A percentile compares a stretch with the other conserved stretches of the same genome.
These are phyloP conservation scores for Calophaca sinica DNA, from an alignment of 306 rosid species.

Conservation along the genomic window DNA sequence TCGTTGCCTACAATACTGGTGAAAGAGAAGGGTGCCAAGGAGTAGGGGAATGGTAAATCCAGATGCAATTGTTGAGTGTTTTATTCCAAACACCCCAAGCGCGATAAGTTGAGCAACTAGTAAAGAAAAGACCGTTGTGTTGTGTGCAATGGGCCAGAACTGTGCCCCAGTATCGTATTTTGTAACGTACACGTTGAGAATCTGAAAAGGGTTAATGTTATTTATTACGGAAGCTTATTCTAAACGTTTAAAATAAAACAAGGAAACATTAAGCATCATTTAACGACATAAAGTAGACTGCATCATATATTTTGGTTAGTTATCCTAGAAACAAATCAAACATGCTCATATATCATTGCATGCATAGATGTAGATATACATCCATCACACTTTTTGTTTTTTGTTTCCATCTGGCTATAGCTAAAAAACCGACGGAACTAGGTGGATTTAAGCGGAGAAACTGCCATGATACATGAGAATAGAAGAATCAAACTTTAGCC, in stretches of 20 bases:
- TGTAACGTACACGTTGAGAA: conserved; percentile 77
- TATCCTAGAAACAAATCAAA: conserved; percentile 34
- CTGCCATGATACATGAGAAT: too few relatives aligned
- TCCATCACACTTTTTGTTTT: neutral
- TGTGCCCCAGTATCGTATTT: conserved; percentile 82
- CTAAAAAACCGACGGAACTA: conserved; percentile 6
- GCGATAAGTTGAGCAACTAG: conserved; percentile 78
- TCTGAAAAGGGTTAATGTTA: conserved; percentile 54
- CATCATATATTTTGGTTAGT: neutral
- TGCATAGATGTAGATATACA: conserved; percentile 4
- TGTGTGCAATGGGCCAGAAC: conserved; percentile 87
- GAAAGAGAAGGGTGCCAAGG: conserved; percentile 75
- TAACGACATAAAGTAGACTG: neutral
- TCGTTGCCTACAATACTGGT: conserved; percentile 86
- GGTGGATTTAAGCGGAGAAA: neutral
- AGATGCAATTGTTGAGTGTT: conserved; percentile 71
- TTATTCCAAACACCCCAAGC: conserved; percentile 85
- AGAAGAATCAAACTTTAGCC: too few relatives aligned
- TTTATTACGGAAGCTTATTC: conserved; percentile 19
- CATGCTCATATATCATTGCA: neutral
- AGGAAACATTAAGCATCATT: conserved; percentile 17
- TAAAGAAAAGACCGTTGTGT: conserved; percentile 74
- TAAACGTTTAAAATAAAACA: conserved; percentile 28
- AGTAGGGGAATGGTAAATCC: conserved; percentile 90
- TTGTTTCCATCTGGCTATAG: conserved; percentile 14